Percentiles rank a stretch among this genome's conserved stretches.
phyloP scores from a whole-genome alignment of 257 asterid species.

The Nicotiana otophora region DNA sequence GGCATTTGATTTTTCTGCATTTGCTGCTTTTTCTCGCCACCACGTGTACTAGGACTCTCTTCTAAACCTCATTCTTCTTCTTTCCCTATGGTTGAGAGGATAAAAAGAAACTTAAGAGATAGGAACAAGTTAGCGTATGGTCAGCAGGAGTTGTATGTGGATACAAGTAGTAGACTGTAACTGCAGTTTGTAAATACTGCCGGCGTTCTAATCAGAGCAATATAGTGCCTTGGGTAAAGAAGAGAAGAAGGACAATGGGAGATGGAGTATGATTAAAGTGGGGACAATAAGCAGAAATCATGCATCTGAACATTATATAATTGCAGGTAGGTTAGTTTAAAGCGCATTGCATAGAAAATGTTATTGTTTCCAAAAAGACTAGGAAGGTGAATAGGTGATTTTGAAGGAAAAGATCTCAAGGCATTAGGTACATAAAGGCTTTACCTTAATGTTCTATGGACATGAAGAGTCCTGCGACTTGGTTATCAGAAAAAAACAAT shows the following conservation, averaged over 20 bases:
- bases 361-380: not conserved
- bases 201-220: not conserved
- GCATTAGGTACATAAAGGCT: not conserved
- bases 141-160: not conserved
- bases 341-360: not conserved
- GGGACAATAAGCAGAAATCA: not conserved
- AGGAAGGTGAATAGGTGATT: not conserved
- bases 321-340: not conserved
- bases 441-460: not conserved
- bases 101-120: not conserved
- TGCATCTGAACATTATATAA: not conserved
- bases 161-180: not conserved
- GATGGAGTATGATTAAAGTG: not conserved
- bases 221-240: not conserved
- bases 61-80: not conserved
- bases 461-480: not conserved
- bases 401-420: not conserved
- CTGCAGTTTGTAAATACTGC: not conserved
- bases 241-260: not conserved
- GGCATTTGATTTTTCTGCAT: not conserved
- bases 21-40: not conserved
- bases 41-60: not conserved
- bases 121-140: not conserved
- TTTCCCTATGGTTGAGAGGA: not conserved
- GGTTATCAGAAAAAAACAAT: no score